Base-by-base conservation (phyloP, 345 rosid species). In the Cardamine chenopodiifolia region DNA sequence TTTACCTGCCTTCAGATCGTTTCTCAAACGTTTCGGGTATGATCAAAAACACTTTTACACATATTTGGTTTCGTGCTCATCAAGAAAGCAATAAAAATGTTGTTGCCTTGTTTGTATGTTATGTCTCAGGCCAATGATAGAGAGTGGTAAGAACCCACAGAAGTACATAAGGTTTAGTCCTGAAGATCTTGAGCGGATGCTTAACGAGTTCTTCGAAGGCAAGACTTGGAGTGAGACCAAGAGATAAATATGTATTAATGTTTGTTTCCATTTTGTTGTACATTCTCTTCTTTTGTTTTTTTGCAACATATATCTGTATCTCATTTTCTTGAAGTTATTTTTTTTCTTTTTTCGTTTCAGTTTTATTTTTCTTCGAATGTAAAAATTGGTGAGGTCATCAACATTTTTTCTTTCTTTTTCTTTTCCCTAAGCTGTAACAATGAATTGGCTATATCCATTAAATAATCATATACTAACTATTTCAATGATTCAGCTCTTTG, bases 1-100 rank as follows among this genome's bases (percentile, higher is more conserved):
- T 66, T 83, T 95, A 82, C 99, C 99, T 49, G 99, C 99, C 2
- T 88, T 86, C 59, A 78, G 99, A 85, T 95, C 99, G 4, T 95
- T 95, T 83, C 49, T 84, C 62, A 90, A 83, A 83, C 96, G 99
- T 66, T 89, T 87, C 23, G 94, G 92, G 99, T 75, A 86, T 1
- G 60, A 40, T 31, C 40, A 32, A 5, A 45, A 22, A 4, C 8
- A 39, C 34, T 32, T 50, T 11, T 13, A 15, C 13, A 23, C 28
- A 61, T 10, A 58, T 28, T 55, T 53, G 19, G 5, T 63, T 39
- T 37, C 8, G 45, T 45, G 22, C 15, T 35, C 3, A 39, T 54
- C 35, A 49, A 65, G 62, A 28, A 66, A 66, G 28, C 17, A 6
- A 20, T 3, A 10, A 55, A 57, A 15, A 6, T 26, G 40, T 13